Evolutionary conservation across 768 basidiomycete genomes (phyloP).

Genomic region (Daedaleopsis sinensis): DNA sequence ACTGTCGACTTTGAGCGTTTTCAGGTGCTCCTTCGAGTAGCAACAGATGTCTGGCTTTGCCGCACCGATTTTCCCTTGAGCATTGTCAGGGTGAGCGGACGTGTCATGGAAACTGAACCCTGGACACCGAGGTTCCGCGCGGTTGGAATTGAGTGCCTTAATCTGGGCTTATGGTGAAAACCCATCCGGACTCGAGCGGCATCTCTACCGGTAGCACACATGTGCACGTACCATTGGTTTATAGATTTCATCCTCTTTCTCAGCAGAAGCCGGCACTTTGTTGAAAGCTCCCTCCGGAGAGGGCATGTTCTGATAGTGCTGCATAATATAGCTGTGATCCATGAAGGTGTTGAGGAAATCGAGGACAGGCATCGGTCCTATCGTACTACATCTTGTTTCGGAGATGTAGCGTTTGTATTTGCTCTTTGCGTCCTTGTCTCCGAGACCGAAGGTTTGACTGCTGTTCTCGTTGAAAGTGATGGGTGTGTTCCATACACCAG

Average conservation of each 20-base stretch:
- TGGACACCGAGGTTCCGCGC: conserved; percentile 1
- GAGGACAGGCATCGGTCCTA: background rate
- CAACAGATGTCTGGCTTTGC: conserved; percentile 11
- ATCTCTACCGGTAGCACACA: no score
- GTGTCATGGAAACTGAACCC: conserved; percentile 5
- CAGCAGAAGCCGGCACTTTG: background rate
- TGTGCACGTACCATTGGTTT: background rate
- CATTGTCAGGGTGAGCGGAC: background rate
- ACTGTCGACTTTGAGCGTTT: background rate
- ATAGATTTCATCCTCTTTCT: background rate
- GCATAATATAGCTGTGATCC: background rate
- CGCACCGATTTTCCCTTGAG: background rate
- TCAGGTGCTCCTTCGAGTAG: background rate
- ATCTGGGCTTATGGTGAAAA: background rate
- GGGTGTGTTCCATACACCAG: no score
- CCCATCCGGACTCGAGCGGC: no score
- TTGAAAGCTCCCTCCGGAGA: no score
- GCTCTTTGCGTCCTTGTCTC: no score
- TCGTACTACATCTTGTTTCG: no score
- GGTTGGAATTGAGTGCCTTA: background rate
- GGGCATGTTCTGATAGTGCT: no score
- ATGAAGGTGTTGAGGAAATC: background rate
- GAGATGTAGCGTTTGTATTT: no score
- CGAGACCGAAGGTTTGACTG: no score
- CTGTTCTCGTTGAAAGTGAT: no score